These are phyloP conservation scores for Laetiporus sulphureus DNA, from an alignment of 1,284 basidiomycete genomes.

Conservation along the genomic window DNA sequence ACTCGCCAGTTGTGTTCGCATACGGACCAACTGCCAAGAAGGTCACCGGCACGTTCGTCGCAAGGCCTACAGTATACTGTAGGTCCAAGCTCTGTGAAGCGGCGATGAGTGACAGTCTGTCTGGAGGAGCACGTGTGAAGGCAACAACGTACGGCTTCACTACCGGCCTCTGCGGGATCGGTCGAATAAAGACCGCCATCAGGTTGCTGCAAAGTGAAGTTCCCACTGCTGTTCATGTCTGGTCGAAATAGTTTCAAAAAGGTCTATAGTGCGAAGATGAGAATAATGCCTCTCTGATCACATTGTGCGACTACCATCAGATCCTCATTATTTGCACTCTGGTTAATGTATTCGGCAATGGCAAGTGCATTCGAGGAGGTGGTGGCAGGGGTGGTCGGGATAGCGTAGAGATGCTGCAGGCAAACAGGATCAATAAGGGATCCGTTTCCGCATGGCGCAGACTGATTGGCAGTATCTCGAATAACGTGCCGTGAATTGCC, in stretches of 20 bases:
- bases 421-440: constrained; percentile 36
- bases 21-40: constrained; percentile 16
- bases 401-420: constrained; percentile 46
- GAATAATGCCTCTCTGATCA: no score
- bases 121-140: background rate
- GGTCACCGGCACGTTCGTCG: constrained; percentile 33
- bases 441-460: constrained; percentile 1
- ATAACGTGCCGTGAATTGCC: background rate
- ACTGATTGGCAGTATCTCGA: background rate
- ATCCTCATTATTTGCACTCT: constrained; percentile 47
- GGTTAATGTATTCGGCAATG: constrained; percentile 50
- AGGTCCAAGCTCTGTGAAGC: constrained; percentile 43
- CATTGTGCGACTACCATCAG: constrained; percentile 27
- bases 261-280: background rate
- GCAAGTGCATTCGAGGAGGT: constrained; percentile 41
- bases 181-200: constrained; percentile 16
- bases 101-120: background rate
- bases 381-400: constrained; percentile 37
- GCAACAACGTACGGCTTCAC: constrained; percentile 20
- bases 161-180: constrained; percentile 13
- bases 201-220: constrained; percentile 1
- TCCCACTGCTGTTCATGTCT: background rate
- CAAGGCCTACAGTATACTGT: constrained; percentile 27
- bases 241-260: constrained; percentile 5
- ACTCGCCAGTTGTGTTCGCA: no score